Evolutionary conservation across 495 filamentous ascomycete species (phyloP).

Genomic region (Podospora australis): DNA sequence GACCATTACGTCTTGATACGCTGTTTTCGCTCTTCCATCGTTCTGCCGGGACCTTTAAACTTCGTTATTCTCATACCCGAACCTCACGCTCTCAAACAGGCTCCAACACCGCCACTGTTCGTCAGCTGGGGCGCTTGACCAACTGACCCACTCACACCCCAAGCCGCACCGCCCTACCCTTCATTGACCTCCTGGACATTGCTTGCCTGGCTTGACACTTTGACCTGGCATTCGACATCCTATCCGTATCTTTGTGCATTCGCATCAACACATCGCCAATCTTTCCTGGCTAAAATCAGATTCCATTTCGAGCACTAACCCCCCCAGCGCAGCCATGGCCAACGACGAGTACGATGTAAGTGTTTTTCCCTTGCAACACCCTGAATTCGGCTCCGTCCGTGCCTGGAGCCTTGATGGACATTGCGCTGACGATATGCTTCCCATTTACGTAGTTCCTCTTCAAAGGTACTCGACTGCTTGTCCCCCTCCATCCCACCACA

Average conservation of each 20-base stretch:
- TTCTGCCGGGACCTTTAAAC: no score
- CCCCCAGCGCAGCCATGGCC: constrained; percentile 61
- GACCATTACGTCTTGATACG: no score
- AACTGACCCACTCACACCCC: constrained; percentile 19
- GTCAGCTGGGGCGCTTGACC: constrained; percentile 17
- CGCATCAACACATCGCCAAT: constrained; percentile 15
- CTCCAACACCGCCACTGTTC: constrained; percentile 15
- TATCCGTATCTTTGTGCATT: constrained; percentile 18
- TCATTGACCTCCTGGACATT: constrained; percentile 26
- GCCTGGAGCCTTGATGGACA: constrained; percentile 8
- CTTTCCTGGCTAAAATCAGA: constrained; percentile 8
- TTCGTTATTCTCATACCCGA: constrained; percentile 1
- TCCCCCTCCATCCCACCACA: constrained; percentile 9
- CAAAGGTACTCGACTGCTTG: constrained; percentile 64
- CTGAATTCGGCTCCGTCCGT: neutral
- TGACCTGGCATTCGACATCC: constrained; percentile 3
- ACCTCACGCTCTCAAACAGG: neutral
- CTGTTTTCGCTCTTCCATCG: no score
- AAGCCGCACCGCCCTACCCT: constrained; percentile 29
- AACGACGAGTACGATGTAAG: constrained; percentile 99
- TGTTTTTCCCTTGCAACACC: constrained; percentile 11
- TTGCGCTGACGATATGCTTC: constrained; percentile 28
- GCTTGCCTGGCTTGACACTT: neutral
- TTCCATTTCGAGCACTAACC: constrained; percentile 12
- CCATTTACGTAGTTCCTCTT: constrained; percentile 78